phyloP scores from a whole-genome alignment of 139 green algal species.

The Picochlorum sp. region DNA sequence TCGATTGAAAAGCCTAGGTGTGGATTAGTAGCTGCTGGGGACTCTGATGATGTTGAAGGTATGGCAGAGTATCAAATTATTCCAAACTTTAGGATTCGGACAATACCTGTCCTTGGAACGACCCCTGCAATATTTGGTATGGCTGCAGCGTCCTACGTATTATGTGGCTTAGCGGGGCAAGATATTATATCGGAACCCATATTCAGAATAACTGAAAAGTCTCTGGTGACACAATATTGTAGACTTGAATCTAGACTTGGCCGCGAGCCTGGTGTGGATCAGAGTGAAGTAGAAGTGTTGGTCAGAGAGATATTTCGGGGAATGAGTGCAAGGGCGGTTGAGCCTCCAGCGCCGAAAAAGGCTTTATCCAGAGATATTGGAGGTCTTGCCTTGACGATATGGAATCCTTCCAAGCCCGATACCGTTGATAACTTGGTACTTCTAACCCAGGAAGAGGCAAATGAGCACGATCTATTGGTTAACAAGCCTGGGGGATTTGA shows the following conservation, averaged over 20 bases:
- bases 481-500: background rate
- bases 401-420: slow-evolving; percentile 23
- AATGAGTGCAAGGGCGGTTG: slow-evolving; percentile 22
- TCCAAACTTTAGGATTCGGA: slow-evolving; percentile 89
- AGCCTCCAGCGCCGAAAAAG: slow-evolving; percentile 36
- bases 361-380: slow-evolving; percentile 50
- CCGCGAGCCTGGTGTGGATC: slow-evolving; percentile 39
- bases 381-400: slow-evolving; percentile 61
- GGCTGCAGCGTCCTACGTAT: slow-evolving; percentile 67
- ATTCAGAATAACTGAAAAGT: slow-evolving; percentile 34
- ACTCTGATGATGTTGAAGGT: slow-evolving; percentile 26
- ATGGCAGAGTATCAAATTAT: slow-evolving; percentile 79
- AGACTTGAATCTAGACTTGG: slow-evolving; percentile 48
- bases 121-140: slow-evolving; percentile 88
- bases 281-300: slow-evolving; percentile 26
- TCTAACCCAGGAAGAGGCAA: slow-evolving; percentile 65
- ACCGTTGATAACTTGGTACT: slow-evolving; percentile 84
- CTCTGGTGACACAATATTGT: slow-evolving; percentile 30
- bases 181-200: slow-evolving; percentile 55
- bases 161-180: slow-evolving; percentile 65
- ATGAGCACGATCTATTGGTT: slow-evolving; percentile 43
- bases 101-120: slow-evolving; percentile 91
- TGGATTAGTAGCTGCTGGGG: slow-evolving; percentile 46
- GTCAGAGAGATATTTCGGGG: slow-evolving; percentile 47
- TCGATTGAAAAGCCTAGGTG: slow-evolving; percentile 74